phyloP scores from a whole-genome alignment of 148 eudicot species.

The Chenopodium berlandieri region DNA sequence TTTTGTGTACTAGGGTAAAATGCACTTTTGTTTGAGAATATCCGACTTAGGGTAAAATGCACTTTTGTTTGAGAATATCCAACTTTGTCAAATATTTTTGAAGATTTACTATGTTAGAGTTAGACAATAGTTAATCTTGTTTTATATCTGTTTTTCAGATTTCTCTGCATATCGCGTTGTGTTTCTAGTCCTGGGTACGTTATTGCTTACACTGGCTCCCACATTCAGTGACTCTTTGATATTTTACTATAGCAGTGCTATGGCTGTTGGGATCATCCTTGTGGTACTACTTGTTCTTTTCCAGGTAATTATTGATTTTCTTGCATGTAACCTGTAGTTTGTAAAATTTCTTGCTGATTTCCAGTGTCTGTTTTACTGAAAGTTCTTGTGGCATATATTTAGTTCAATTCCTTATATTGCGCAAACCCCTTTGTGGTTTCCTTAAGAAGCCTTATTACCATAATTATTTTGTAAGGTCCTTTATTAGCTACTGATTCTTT shows the following conservation, averaged over 20 bases:
- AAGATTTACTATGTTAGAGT: background rate
- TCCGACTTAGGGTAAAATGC: no score
- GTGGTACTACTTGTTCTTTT: constrained; percentile 81
- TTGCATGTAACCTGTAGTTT: background rate
- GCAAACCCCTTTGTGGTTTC: background rate
- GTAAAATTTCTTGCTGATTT: background rate
- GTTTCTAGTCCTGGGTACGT: constrained; percentile 61
- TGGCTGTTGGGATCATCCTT: constrained; percentile 79
- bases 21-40: no score
- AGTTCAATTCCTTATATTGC: background rate
- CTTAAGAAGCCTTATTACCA: background rate
- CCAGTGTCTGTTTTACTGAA: background rate
- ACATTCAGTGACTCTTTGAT: constrained; percentile 72
- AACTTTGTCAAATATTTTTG: background rate
- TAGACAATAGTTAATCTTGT: constrained; percentile 7
- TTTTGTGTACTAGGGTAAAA: no score
- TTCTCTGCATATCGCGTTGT: constrained; percentile 57
- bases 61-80: no score
- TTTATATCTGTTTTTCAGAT: constrained; percentile 47
- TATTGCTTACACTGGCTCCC: constrained; percentile 58
- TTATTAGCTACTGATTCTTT: background rate
- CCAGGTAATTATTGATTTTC: constrained; percentile 48
- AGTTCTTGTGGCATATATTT: background rate
- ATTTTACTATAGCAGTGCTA: constrained; percentile 90
- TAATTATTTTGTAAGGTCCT: background rate